Percentiles rank a stretch among this genome's conserved stretches.
These are phyloP conservation scores for Rosa multiflora DNA, from an alignment of 306 rosid species.

Conservation along the genomic window DNA sequence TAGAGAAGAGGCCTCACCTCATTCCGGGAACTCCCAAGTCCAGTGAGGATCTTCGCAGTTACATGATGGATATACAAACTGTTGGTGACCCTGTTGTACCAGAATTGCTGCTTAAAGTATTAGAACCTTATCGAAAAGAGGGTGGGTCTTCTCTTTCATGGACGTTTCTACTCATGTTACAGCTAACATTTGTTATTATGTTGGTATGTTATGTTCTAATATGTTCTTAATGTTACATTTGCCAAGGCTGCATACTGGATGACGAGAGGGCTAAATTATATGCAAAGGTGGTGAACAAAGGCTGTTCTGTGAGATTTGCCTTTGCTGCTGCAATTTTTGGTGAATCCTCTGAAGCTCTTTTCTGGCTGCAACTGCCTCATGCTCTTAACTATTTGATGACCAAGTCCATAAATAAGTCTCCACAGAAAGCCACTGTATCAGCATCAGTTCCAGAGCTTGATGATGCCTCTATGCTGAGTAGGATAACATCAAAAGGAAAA, in stretches of 20 bases:
- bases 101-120: slow-evolving; percentile 85
- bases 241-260: slow-evolving; percentile 82
- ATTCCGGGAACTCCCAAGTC: slow-evolving; percentile 71
- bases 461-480: slow-evolving; percentile 57
- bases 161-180: slow-evolving; percentile 24
- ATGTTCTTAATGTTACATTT: slow-evolving; percentile 30
- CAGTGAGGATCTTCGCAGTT: slow-evolving; percentile 75
- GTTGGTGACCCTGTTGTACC: slow-evolving; percentile 93
- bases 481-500: slow-evolving; percentile 87
- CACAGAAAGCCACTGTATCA: slow-evolving; percentile 35
- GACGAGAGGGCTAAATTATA: slow-evolving; percentile 90
- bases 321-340: slow-evolving; percentile 92
- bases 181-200: slow-evolving; percentile 18
- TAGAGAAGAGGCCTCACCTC: slow-evolving; percentile 74
- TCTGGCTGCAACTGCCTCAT: slow-evolving; percentile 88
- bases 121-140: slow-evolving; percentile 92
- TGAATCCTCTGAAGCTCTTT: slow-evolving; percentile 87
- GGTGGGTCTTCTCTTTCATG: slow-evolving; percentile 48
- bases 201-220: slow-evolving; percentile 24
- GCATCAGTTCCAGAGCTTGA: slow-evolving; percentile 55
- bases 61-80: slow-evolving; percentile 67
- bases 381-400: slow-evolving; percentile 77
- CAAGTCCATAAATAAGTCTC: slow-evolving; percentile 62
- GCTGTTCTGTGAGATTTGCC: slow-evolving; percentile 79
- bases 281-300: slow-evolving; percentile 77